phyloP scores from a whole-genome alignment of 768 basidiomycete species.

The Pleurotus ostreatus region DNA sequence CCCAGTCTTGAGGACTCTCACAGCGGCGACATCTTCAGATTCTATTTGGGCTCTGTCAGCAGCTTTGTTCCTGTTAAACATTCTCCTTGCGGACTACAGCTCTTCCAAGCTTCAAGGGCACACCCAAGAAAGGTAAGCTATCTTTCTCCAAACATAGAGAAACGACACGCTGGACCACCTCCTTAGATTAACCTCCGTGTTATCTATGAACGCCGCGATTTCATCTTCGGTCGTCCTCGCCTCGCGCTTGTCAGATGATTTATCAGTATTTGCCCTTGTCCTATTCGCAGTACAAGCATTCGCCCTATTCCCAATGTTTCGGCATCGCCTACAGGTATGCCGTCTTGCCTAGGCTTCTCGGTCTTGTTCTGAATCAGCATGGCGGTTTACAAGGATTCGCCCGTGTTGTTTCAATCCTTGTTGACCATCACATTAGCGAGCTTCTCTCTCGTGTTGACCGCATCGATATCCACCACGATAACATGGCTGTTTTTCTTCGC shows the following conservation, averaged over 20 bases:
- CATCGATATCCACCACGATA: constrained; percentile 50
- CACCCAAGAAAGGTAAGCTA: constrained; percentile 55
- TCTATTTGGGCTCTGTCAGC: constrained; percentile 96
- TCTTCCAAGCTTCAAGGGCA: constrained; percentile 38
- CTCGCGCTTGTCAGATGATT: constrained; percentile 78
- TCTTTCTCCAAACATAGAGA: constrained; percentile 17
- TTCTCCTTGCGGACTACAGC: constrained; percentile 81
- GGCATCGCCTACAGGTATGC: constrained; percentile 66
- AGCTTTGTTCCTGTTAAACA: constrained; percentile 75
- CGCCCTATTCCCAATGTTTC: constrained; percentile 78
- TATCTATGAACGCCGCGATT: constrained; percentile 89
- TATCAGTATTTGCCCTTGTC: constrained; percentile 86
- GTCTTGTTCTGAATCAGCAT: constrained; percentile 5
- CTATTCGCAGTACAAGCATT: constrained; percentile 81
- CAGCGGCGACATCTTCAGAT: constrained; percentile 92
- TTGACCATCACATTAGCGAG: constrained; percentile 51
- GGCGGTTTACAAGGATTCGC: constrained; percentile 36
- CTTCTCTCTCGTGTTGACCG: constrained; percentile 48
- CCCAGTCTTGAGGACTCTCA: constrained; percentile 88
- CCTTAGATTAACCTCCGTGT: constrained; percentile 69
- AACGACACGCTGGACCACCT: constrained; percentile 17
- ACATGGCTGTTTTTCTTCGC: constrained; percentile 47
- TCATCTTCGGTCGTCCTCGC: constrained; percentile 92
- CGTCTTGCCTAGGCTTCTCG: constrained; percentile 11
- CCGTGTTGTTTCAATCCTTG: constrained; percentile 38